phyloP scores from a whole-genome alignment of 106 monocot genomes.

The Phalaenopsis aphrodite region DNA sequence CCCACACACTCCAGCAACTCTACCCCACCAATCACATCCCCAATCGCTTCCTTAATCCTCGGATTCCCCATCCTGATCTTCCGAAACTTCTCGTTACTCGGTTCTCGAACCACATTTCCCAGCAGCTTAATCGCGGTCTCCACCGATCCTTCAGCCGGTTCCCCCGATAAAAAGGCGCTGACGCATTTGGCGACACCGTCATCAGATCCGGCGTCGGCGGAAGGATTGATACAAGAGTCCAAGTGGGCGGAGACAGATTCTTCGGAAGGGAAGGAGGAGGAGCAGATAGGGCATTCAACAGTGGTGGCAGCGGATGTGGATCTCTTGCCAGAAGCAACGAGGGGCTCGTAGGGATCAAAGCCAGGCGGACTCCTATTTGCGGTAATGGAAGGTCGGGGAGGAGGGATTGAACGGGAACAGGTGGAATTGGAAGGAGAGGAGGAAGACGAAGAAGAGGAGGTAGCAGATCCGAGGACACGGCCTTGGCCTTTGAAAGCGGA shows the following conservation, averaged over 20 bases:
- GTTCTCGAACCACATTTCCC: slow-evolving; percentile 54
- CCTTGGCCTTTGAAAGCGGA: slow-evolving; percentile 86
- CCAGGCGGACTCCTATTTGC: slow-evolving; percentile 4
- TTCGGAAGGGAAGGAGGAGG: slow-evolving; percentile 37
- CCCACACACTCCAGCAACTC: slow-evolving; percentile 73
- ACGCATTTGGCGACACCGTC: slow-evolving; percentile 14
- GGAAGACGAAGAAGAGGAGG: slow-evolving; percentile 23
- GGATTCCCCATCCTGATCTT: slow-evolving; percentile 83
- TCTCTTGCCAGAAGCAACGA: slow-evolving; percentile 26
- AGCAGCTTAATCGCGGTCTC: slow-evolving; percentile 55
- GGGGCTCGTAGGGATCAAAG: slow-evolving; percentile 33
- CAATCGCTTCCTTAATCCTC: slow-evolving; percentile 77
- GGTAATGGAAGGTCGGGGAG: slow-evolving; percentile 6
- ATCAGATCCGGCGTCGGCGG: neutral
- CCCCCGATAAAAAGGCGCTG: slow-evolving; percentile 32
- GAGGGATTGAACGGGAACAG: slow-evolving; percentile 8
- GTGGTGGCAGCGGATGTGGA: neutral
- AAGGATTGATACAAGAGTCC: slow-evolving; percentile 35
- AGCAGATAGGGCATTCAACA: slow-evolving; percentile 53
- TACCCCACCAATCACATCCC: slow-evolving; percentile 52
- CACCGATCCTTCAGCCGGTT: slow-evolving; percentile 29
- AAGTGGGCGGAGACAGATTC: slow-evolving; percentile 47
- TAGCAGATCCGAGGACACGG: slow-evolving; percentile 59
- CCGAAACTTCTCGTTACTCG: slow-evolving; percentile 71
- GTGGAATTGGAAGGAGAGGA: slow-evolving; percentile 4